Evolutionary conservation across 768 basidiomycete species (phyloP), one percentile per base, ranked within the genome.

Genomic region (Boletus bicolor): DNA sequence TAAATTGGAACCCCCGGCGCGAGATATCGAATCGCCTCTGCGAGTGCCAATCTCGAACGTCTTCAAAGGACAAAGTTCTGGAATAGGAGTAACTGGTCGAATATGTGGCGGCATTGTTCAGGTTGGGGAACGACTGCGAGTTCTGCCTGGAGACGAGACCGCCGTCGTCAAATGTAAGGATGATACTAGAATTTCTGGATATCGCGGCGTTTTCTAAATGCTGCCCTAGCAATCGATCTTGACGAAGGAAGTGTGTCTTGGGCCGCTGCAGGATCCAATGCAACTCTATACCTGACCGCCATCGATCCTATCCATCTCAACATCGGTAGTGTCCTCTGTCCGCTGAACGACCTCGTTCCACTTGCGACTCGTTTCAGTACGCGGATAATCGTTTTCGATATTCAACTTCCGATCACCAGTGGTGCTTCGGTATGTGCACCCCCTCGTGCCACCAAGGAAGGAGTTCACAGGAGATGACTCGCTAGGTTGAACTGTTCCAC

Each of bases 31-130:
- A 4, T 79, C 84, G 0, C 87, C 95, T 0, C 71, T 96, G 24
- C 83, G 97, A 37, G 78, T 98, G 44, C 97, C 97, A 0, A 82
- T 98, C 21, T 89, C 93, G 12, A 98, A 99, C 68, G 91, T 98
- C 4, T 98, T 96, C 79, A 95, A 87, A 71, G 89, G 91, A 4
- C 87, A 88, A 65, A 83, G 86, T 15, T 84, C 90, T 3, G 83
- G 89, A 2, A 83, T 82, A 5, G 89, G 85, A 0, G 84, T 98
- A 0, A 82, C 87, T 24, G 97, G 97, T 17, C 76, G 94, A 48
- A 75, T 98, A 43, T 91, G 86, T 64, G 85, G 87, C 42, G 97
- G 97, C 6, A 77, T 98, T 37, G 80, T 98, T 4, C 95, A 98
- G 72, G 89, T 94, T 3, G 96, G 97, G 2, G 95, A 98, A 74